A percentile compares a stretch with the other conserved stretches of the same genome.
Conservation (phyloP, 306 rosid species). For the Comarum palustre region DNA sequence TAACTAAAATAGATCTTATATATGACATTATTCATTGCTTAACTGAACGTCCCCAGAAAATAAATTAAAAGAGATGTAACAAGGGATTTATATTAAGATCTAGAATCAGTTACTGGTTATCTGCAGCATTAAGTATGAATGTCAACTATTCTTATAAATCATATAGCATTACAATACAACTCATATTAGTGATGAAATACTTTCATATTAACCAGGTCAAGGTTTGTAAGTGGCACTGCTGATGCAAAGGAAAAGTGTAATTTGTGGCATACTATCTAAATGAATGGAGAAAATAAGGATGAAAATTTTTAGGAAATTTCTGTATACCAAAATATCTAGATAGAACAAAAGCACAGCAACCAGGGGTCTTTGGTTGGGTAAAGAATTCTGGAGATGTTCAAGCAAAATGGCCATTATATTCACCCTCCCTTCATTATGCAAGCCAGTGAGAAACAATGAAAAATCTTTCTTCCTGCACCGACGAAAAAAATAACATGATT, state of each 20-base stretch:
- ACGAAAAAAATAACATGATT: conserved; percentile 3
- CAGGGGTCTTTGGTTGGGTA: conserved; percentile 49
- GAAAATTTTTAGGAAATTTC: background rate
- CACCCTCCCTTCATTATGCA: conserved; percentile 46
- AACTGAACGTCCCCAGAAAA: background rate
- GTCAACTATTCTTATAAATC: background rate
- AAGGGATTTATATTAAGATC: background rate
- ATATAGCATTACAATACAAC: background rate
- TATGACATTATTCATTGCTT: background rate
- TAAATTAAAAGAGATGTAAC: background rate
- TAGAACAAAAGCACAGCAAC: conserved; percentile 60
- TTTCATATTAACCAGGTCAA: background rate
- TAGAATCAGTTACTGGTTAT: background rate
- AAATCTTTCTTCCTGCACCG: conserved; percentile 62
- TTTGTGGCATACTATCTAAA: conserved; percentile 2
- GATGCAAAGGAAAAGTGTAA: background rate
- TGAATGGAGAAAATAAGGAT: background rate
- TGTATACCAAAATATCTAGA: conserved; percentile 56
- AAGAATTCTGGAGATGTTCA: conserved; percentile 44
- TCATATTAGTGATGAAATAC: background rate
- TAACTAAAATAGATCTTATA: background rate
- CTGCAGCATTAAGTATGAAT: background rate
- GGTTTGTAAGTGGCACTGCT: background rate
- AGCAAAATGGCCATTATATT: conserved; percentile 48
- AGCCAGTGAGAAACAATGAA: conserved; percentile 42